Conservation (phyloP, 1,139 yeast species). For the Fermentozyma sake region DNA sequence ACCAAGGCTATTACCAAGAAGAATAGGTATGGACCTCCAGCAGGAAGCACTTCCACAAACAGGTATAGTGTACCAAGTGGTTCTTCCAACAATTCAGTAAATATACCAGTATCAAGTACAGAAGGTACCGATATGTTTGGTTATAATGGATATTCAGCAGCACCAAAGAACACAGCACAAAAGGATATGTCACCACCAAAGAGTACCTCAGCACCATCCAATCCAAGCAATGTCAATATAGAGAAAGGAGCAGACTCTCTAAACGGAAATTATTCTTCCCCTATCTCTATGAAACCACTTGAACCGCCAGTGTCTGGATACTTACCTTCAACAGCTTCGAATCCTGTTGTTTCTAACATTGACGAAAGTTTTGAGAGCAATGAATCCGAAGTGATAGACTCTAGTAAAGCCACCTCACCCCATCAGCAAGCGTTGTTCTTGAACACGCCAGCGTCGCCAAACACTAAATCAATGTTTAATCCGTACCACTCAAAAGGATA, state of each 20-base stretch:
- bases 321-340: neutral
- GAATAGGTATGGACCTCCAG: conserved; percentile 28
- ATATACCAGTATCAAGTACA: too few species aligned
- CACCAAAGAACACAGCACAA: too few species aligned
- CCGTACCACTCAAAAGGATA: conserved; percentile 19
- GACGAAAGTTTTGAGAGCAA: conserved; percentile 30
- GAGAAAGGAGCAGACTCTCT: too few species aligned
- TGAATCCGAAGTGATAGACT: conserved; percentile 5
- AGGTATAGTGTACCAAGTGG: conserved; percentile 15
- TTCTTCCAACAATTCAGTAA: too few species aligned
- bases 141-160: conserved; percentile 12
- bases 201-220: too few species aligned
- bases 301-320: neutral
- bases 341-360: conserved; percentile 13
- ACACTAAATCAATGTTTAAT: conserved; percentile 19
- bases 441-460: conserved; percentile 4
- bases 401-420: conserved; percentile 11
- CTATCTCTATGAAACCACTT: too few species aligned
- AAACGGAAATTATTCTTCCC: too few species aligned
- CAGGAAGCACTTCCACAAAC: conserved; percentile 8
- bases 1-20: conserved; percentile 9
- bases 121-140: conserved; percentile 43
- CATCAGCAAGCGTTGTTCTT: conserved; percentile 8
- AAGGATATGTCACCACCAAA: too few species aligned
- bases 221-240: too few species aligned